Percentiles rank a stretch among this genome's conserved stretches.
These are phyloP conservation scores for Apiotrichum veenhuisii DNA, from an alignment of 1,284 basidiomycete species.

Conservation along the genomic window DNA sequence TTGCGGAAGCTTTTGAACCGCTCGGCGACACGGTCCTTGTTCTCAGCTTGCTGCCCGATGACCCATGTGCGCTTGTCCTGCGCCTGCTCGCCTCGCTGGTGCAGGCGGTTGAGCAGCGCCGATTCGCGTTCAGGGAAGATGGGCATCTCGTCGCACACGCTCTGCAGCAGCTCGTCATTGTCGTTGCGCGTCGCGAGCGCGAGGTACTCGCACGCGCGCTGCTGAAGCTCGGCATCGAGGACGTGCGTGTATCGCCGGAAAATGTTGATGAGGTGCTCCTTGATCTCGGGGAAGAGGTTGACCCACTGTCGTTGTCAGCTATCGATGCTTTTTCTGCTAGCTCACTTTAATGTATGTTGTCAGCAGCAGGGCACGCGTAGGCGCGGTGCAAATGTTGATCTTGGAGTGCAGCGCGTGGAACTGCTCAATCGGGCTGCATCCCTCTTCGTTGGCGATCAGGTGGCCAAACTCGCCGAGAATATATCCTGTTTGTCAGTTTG, in stretches of 20 bases:
- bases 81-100: slow-evolving; percentile 81
- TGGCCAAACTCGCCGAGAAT: slow-evolving; percentile 93
- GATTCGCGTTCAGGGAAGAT: slow-evolving; percentile 94
- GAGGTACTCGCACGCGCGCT: slow-evolving; percentile 95
- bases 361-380: slow-evolving; percentile 85
- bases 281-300: slow-evolving; percentile 98
- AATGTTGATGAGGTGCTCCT: slow-evolving; percentile 84
- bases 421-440: slow-evolving; percentile 90
- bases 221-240: slow-evolving; percentile 95
- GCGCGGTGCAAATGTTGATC: slow-evolving; percentile 87
- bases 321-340: slow-evolving; percentile 7
- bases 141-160: slow-evolving; percentile 98
- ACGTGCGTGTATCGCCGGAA: slow-evolving; percentile 98
- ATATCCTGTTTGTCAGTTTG: slow-evolving; percentile 57
- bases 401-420: slow-evolving; percentile 92
- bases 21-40: slow-evolving; percentile 64
- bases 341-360: slow-evolving; percentile 93
- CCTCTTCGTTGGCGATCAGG: slow-evolving; percentile 89
- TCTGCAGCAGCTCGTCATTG: slow-evolving; percentile 86
- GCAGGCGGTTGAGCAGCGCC: slow-evolving; percentile 76
- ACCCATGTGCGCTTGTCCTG: slow-evolving; percentile 94
- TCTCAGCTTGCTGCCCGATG: slow-evolving; percentile 88
- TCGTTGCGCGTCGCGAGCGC: slow-evolving; percentile 75
- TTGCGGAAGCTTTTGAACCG: slow-evolving; percentile 55
- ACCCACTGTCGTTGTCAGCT: slow-evolving; percentile 56